Conservation (phyloP, 2,329 filamentous ascomycete genomes). For the Colletotrichum liriopes region DNA sequence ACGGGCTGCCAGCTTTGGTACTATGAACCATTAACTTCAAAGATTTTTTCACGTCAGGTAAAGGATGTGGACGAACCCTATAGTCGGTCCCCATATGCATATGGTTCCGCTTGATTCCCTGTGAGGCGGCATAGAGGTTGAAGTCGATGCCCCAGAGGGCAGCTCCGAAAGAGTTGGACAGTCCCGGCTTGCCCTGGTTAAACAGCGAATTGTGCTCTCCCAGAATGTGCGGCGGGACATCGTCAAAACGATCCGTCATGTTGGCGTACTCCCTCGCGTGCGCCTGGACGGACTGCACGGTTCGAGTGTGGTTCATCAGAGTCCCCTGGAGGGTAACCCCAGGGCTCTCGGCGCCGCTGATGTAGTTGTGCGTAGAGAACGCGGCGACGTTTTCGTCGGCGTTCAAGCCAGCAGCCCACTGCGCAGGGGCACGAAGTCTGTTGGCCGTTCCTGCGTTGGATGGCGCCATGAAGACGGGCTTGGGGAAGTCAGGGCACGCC, state of each 20-base stretch:
- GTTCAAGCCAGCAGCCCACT: slow-evolving; percentile 70
- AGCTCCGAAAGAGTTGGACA: slow-evolving; percentile 77
- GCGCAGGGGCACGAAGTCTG: slow-evolving; percentile 63
- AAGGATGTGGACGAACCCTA: slow-evolving; percentile 52
- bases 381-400: slow-evolving; percentile 63
- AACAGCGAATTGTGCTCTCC: slow-evolving; percentile 76
- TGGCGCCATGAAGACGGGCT: slow-evolving; percentile 68
- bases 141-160: slow-evolving; percentile 77
- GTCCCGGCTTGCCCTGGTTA: slow-evolving; percentile 72
- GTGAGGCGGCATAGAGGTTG: slow-evolving; percentile 70
- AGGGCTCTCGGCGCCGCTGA: slow-evolving; percentile 70
- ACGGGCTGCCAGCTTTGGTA: slow-evolving; percentile 75
- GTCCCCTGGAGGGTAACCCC: slow-evolving; percentile 75
- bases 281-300: slow-evolving; percentile 61
- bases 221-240: slow-evolving; percentile 69
- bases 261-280: slow-evolving; percentile 64
- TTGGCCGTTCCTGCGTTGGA: slow-evolving; percentile 70
- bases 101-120: slow-evolving; percentile 70
- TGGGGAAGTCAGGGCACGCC: slow-evolving; percentile 65
- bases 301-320: slow-evolving; percentile 75
- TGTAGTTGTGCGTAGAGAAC: slow-evolving; percentile 76
- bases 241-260: slow-evolving; percentile 58
- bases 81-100: slow-evolving; percentile 78
- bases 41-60: background rate
- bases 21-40: slow-evolving; percentile 42